Evolutionary conservation across 2,329 filamentous ascomycete genomes (phyloP).

Genomic region (Gaeumannomyces sp.): DNA sequence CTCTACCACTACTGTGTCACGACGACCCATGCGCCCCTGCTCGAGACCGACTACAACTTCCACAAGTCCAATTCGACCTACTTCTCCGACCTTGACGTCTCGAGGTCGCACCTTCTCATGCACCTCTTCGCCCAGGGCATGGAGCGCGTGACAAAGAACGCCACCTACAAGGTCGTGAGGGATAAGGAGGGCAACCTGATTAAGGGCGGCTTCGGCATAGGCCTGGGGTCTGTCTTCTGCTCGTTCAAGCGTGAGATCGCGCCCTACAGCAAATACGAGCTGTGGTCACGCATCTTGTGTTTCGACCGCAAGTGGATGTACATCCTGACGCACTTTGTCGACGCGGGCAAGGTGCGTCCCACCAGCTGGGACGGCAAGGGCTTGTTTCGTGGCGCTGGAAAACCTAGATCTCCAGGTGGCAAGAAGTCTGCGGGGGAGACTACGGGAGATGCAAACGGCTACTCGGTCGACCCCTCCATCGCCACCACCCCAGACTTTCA

Average conservation of each 20-base stretch:
- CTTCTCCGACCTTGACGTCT: slow-evolving; percentile 79
- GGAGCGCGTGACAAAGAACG: slow-evolving; percentile 43
- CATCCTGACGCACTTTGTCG: slow-evolving; percentile 67
- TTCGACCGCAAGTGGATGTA: slow-evolving; percentile 85
- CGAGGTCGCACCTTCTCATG: slow-evolving; percentile 73
- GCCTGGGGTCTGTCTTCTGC: slow-evolving; percentile 67
- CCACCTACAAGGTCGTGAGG: slow-evolving; percentile 41
- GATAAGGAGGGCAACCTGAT: slow-evolving; percentile 44
- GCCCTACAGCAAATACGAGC: slow-evolving; percentile 63
- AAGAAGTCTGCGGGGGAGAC: slow-evolving; percentile 29
- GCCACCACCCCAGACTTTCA: slow-evolving; percentile 37
- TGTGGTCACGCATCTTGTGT: slow-evolving; percentile 62
- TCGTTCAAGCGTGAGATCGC: slow-evolving; percentile 69
- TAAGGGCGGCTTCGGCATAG: slow-evolving; percentile 51
- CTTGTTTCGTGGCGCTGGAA: slow-evolving; percentile 28
- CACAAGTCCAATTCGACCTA: slow-evolving; percentile 58
- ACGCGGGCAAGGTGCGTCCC: slow-evolving; percentile 51
- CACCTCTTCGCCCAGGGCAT: slow-evolving; percentile 58
- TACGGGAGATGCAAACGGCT: slow-evolving; percentile 28
- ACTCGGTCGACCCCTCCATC: slow-evolving; percentile 13
- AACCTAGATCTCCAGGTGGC: slow-evolving; percentile 17
- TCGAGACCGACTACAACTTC: slow-evolving; percentile 34
- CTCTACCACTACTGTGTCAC: slow-evolving; percentile 32
- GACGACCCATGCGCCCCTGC: slow-evolving; percentile 23
- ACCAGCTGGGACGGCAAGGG: slow-evolving; percentile 44